Conservation (phyloP, 257 asterid genomes). For the Solanum acaule region DNA sequence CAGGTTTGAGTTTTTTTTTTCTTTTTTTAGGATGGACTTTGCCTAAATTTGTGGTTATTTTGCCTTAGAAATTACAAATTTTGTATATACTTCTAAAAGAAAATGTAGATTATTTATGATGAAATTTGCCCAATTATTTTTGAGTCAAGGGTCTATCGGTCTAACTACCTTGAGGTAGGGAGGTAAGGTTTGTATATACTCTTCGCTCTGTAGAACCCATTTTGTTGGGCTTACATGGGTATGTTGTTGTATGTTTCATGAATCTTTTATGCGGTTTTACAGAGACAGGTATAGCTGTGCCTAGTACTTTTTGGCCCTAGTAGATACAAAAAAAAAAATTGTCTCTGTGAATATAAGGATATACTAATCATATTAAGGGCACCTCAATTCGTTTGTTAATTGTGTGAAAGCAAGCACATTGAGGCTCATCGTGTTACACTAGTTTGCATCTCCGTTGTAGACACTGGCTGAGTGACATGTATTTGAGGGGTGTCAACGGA, state of each 20-base stretch:
- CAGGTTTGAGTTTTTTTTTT: slow-evolving; percentile 20
- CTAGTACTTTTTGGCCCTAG: neutral
- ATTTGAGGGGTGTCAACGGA: too few species aligned
- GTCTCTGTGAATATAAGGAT: neutral
- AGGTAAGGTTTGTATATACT: neutral
- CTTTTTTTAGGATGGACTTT: neutral
- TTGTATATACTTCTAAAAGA: neutral
- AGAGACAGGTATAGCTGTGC: neutral
- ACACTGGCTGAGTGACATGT: neutral
- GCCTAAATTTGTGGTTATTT: neutral
- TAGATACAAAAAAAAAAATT: neutral
- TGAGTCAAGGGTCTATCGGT: too few species aligned
- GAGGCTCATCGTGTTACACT: neutral
- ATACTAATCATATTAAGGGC: neutral
- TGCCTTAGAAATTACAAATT: neutral
- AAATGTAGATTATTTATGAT: neutral
- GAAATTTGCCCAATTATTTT: neutral
- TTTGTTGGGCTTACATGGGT: too few species aligned
- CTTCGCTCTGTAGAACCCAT: too few species aligned
- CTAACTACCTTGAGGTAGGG: neutral
- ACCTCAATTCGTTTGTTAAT: neutral
- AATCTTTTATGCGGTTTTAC: neutral
- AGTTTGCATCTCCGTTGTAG: neutral
- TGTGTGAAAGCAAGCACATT: neutral
- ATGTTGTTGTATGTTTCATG: neutral